A percentile compares a stretch with the other conserved stretches of the same genome.
These are phyloP conservation scores for Mallotus japonicus DNA, from an alignment of 441 rosid genomes.

Conservation along the genomic window DNA sequence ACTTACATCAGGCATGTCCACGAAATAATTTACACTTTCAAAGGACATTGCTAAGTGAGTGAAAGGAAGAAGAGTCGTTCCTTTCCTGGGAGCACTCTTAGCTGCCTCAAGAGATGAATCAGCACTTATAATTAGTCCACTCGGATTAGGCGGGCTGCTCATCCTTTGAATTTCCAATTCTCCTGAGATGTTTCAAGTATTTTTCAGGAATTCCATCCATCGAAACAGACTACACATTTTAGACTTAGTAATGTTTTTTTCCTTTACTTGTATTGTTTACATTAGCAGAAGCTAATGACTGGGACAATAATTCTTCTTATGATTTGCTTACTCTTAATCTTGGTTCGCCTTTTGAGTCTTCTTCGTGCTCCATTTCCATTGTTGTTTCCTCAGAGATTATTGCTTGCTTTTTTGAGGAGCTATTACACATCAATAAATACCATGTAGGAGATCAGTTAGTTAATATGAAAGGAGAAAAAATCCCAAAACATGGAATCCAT, in stretches of 20 bases:
- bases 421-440: slow-evolving; percentile 18
- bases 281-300: slow-evolving; percentile 41
- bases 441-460: slow-evolving; percentile 4
- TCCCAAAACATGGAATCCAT: not conserved
- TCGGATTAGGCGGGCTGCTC: slow-evolving; percentile 34
- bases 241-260: not conserved
- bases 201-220: not conserved
- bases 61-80: slow-evolving; percentile 94
- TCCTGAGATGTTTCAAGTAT: slow-evolving; percentile 12
- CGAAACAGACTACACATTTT: not conserved
- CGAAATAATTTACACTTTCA: slow-evolving; percentile 61
- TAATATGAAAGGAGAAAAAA: not conserved
- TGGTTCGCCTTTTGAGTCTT: slow-evolving; percentile 31
- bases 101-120: slow-evolving; percentile 35
- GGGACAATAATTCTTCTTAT: slow-evolving; percentile 27
- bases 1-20: slow-evolving; percentile 86
- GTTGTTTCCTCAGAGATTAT: slow-evolving; percentile 52
- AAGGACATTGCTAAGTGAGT: slow-evolving; percentile 85
- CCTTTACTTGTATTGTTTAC: slow-evolving; percentile 52
- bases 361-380: slow-evolving; percentile 37
- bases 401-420: slow-evolving; percentile 78
- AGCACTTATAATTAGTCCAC: slow-evolving; percentile 31
- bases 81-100: slow-evolving; percentile 56
- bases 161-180: slow-evolving; percentile 20
- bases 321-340: slow-evolving; percentile 31